Evolutionary conservation across 768 basidiomycete species (phyloP).

Genomic region (Pleurotus pulmonarius): DNA sequence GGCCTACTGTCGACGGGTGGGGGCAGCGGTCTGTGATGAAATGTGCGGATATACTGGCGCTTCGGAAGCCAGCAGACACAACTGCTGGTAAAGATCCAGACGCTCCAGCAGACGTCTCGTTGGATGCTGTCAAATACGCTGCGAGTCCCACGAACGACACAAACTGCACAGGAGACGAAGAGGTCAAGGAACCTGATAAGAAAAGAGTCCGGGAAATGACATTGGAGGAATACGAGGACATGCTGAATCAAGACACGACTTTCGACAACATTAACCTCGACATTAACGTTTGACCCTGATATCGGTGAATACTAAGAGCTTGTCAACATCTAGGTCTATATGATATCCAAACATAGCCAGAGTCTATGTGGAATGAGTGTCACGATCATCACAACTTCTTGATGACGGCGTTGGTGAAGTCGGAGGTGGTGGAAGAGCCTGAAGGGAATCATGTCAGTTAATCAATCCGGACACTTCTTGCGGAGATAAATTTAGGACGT

Average conservation of each 20-base stretch:
- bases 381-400: conserved; percentile 51
- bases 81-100: conserved; percentile 13
- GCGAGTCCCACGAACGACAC: conserved; percentile 1
- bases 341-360: background rate
- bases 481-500: conserved; percentile 23
- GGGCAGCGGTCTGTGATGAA: conserved; percentile 75
- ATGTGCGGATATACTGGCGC: conserved; percentile 62
- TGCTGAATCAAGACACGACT: conserved; percentile 41
- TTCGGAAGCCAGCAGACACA: conserved; percentile 35
- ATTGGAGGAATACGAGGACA: conserved; percentile 51
- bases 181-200: conserved; percentile 21
- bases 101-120: conserved; percentile 6
- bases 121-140: conserved; percentile 14
- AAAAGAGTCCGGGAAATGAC: conserved; percentile 40
- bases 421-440: conserved; percentile 90
- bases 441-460: conserved; percentile 10
- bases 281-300: conserved; percentile 9
- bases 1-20: conserved; percentile 81
- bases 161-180: background rate
- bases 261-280: conserved; percentile 43
- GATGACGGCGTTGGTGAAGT: conserved; percentile 93
- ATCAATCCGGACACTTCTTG: background rate
- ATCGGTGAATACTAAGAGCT: conserved; percentile 12
- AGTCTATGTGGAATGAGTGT: background rate
- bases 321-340: conserved; percentile 14